These are phyloP conservation scores for Dendrocalamus sinicus DNA, from an alignment of 176 grass and related monocot species.

Conservation along the genomic window DNA sequence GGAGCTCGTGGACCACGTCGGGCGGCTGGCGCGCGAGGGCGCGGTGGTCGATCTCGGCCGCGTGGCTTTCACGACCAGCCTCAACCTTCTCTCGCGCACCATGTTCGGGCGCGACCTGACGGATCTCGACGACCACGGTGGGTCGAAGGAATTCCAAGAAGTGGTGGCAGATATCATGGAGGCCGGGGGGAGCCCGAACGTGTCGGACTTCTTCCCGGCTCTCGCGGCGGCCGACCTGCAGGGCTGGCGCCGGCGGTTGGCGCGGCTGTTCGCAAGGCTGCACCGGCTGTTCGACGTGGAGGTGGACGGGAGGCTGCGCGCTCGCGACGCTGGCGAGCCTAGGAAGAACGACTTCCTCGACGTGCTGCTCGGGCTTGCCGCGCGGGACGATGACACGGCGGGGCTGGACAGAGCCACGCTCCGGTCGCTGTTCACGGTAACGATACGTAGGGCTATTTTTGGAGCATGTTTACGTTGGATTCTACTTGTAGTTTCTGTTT, in stretches of 20 bases:
- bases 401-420: no score
- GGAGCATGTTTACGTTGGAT: rapidly evolving
- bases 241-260: background rate
- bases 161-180: slow-evolving; percentile 35
- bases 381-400: no score
- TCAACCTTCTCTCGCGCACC: slow-evolving; percentile 52
- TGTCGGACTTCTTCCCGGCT: background rate
- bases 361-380: background rate
- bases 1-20: slow-evolving; percentile 36
- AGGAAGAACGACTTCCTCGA: background rate
- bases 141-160: slow-evolving; percentile 19
- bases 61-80: slow-evolving; percentile 29
- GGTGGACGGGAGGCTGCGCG: background rate
- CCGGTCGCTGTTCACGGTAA: no score
- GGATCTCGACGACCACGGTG: slow-evolving; percentile 31
- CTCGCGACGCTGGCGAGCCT: background rate
- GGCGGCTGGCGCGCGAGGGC: background rate
- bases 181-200: slow-evolving; percentile 37
- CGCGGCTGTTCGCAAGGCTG: background rate
- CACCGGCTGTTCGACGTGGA: background rate
- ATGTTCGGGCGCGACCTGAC: slow-evolving; percentile 59
- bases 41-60: slow-evolving; percentile 32
- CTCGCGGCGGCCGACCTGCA: background rate
- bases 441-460: no score
- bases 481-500: no score